Evolutionary conservation across 225 moss, liverwort and hornwort genomes (phyloP).

Genomic region (Bryum argenteum): DNA sequence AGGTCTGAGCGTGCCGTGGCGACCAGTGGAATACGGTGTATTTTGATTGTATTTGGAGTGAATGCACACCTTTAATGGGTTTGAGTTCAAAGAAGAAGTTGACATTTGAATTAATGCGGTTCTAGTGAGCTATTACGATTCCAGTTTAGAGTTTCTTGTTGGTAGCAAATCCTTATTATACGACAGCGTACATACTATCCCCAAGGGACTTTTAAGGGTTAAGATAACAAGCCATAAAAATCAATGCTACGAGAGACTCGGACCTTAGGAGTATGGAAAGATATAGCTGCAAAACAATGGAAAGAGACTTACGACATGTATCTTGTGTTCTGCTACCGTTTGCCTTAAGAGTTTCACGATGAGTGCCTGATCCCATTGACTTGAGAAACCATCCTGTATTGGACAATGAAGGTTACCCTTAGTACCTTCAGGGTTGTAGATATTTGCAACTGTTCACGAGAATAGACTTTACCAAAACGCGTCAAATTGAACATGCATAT

Average conservation of each 20-base stretch:
- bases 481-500: conserved; percentile 4
- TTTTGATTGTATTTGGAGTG: no score
- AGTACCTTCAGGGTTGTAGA: background rate
- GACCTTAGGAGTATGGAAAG: background rate
- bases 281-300: background rate
- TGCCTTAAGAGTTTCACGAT: conserved; percentile 49
- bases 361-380: conserved; percentile 49
- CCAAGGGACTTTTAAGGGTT: no score
- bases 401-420: conserved; percentile 19
- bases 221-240: background rate
- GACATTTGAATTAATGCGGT: no score
- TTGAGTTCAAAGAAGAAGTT: no score
- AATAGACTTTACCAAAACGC: background rate
- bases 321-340: conserved; percentile 39
- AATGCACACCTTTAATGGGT: no score
- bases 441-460: background rate
- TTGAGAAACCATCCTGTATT: conserved; percentile 65
- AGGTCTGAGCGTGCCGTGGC: no score
- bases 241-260: conserved; percentile 10
- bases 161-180: no score
- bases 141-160: no score
- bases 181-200: no score
- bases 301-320: conserved; percentile 47
- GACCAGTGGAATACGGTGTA: no score
- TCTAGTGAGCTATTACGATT: no score